phyloP scores from a whole-genome alignment of 208 protist species.

The Porcisia deanei region DNA sequence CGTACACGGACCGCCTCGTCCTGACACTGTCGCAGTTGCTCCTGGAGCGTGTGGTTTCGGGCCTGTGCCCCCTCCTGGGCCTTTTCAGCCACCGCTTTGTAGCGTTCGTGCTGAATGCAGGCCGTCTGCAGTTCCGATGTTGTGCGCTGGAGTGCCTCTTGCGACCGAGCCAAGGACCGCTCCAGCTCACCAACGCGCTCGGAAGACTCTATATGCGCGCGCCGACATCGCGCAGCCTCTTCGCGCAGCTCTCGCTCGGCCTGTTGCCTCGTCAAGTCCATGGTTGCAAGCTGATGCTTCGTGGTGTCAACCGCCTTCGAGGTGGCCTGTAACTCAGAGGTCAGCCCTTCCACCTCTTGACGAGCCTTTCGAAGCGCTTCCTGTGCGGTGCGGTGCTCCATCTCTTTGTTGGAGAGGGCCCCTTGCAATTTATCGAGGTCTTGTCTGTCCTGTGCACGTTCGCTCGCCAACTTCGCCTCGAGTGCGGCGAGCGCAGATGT shows the following conservation, averaged over 20 bases:
- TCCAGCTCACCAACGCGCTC: conserved; percentile 33
- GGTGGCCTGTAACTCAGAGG: conserved; percentile 24
- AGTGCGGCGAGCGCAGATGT: conserved; percentile 19
- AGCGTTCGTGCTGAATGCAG: conserved; percentile 20
- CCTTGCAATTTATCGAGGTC: conserved; percentile 15
- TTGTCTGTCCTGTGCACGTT: conserved; percentile 12
- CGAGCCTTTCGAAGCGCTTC: conserved; percentile 19
- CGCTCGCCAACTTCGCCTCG: conserved; percentile 11
- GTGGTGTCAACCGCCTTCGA: conserved; percentile 21
- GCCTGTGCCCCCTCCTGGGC: conserved; percentile 19
- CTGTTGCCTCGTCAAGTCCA: conserved; percentile 12
- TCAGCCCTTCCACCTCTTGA: conserved; percentile 18
- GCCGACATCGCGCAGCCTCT: conserved; percentile 22
- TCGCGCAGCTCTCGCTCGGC: conserved; percentile 23
- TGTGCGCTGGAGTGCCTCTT: conserved; percentile 15
- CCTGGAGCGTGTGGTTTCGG: conserved; percentile 31
- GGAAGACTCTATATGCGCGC: conserved; percentile 8
- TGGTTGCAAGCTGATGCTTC: conserved; percentile 16
- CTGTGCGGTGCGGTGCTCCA: conserved; percentile 16
- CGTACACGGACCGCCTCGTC: conserved; percentile 28
- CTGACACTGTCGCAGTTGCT: conserved; percentile 27
- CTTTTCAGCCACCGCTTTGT: conserved; percentile 25
- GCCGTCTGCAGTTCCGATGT: conserved; percentile 21
- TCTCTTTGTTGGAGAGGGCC: conserved; percentile 20
- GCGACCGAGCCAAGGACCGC: conserved; percentile 13